These are phyloP conservation scores for Capsella rubella DNA, from an alignment of 441 rosid genomes.

Conservation along the genomic window DNA sequence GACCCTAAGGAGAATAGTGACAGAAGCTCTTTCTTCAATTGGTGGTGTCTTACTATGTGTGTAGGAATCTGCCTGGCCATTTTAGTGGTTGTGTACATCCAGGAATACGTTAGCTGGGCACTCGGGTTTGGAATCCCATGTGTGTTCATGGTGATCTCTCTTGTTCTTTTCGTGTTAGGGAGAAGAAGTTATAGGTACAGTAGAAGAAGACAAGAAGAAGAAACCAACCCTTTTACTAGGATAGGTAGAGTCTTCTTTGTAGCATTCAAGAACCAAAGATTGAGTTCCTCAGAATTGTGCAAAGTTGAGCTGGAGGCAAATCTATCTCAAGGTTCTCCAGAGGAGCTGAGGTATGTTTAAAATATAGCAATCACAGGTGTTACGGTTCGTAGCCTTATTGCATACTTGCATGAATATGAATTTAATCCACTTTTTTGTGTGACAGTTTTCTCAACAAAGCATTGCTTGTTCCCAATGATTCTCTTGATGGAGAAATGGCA, in stretches of 20 bases:
- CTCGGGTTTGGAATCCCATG: slow-evolving; percentile 78
- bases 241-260: slow-evolving; percentile 1
- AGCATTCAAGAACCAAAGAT: not conserved
- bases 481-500: slow-evolving; percentile 30
- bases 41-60: slow-evolving; percentile 83
- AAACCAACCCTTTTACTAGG: not conserved
- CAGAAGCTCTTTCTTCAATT: slow-evolving; percentile 91
- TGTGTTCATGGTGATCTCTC: slow-evolving; percentile 54
- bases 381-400: not conserved
- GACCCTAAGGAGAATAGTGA: slow-evolving; percentile 58
- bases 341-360: not conserved
- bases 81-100: slow-evolving; percentile 60
- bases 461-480: slow-evolving; percentile 52
- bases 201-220: slow-evolving; percentile 21
- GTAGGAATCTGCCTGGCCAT: slow-evolving; percentile 47
- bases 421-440: not conserved
- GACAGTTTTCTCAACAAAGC: slow-evolving; percentile 67
- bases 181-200: slow-evolving; percentile 56
- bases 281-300: not conserved
- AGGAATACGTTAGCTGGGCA: slow-evolving; percentile 71
- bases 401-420: not conserved
- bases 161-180: slow-evolving; percentile 61
- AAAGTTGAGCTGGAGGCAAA: not conserved
- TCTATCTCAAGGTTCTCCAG: not conserved
- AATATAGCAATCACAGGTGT: not conserved